phyloP scores from a whole-genome alignment of 148 eudicot species.

The Chenopodium formosanum region DNA sequence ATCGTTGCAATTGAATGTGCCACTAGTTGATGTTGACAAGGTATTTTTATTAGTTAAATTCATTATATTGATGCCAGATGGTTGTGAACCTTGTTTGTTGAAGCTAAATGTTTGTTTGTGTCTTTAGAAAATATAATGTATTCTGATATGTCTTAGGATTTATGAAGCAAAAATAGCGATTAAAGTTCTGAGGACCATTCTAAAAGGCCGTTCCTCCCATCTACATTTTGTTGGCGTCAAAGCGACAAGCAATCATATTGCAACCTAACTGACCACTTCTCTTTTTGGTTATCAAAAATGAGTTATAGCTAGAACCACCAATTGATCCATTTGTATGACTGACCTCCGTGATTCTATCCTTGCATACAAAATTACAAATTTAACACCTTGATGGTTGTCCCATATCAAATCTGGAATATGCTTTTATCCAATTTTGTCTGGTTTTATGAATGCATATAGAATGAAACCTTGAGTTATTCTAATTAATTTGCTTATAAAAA shows the following conservation, averaged over 20 bases:
- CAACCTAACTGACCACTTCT: neutral
- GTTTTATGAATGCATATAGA: too few species aligned
- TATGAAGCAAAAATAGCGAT: neutral
- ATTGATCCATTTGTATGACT: neutral
- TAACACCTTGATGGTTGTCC: neutral
- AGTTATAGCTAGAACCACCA: neutral
- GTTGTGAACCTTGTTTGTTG: neutral
- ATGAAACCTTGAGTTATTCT: too few species aligned
- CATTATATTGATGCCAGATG: neutral
- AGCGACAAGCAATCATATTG: neutral
- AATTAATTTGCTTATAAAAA: too few species aligned
- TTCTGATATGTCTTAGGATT: neutral
- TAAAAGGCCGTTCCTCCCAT: neutral
- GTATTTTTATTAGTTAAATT: constrained; percentile 33
- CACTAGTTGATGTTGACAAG: constrained; percentile 95
- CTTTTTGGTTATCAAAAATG: neutral
- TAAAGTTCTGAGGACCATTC: neutral
- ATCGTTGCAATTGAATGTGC: constrained; percentile 66
- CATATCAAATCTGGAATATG: too few species aligned
- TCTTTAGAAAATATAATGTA: neutral
- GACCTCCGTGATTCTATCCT: neutral
- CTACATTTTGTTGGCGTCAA: neutral
- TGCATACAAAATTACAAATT: neutral
- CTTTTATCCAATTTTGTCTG: too few species aligned
- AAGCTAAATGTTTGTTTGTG: neutral